These are phyloP conservation scores for Globisporangium emineosum DNA, from an alignment of 352 stramenopile genomes.

Conservation along the genomic window DNA sequence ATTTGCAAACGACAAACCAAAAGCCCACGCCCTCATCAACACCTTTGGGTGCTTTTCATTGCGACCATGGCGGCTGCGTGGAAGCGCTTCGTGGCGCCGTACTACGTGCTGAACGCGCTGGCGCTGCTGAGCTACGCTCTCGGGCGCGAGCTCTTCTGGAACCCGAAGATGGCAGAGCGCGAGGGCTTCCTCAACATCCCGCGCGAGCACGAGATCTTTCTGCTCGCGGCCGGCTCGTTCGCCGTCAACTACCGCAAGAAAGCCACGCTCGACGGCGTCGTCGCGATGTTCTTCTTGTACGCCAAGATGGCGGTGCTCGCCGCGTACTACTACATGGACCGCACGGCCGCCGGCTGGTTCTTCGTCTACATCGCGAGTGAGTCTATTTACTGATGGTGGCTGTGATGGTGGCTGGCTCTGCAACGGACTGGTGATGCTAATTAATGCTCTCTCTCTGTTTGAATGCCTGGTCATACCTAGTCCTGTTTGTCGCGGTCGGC, in stretches of 20 bases:
- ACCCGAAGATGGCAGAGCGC: constrained; percentile 35
- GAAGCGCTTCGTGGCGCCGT: constrained; percentile 60
- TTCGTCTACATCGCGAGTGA: constrained; percentile 55
- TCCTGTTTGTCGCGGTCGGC: constrained; percentile 55
- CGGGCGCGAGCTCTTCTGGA: constrained; percentile 42
- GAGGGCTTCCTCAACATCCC: constrained; percentile 68
- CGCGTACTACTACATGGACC: constrained; percentile 67
- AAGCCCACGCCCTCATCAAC: no score
- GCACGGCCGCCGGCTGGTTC: constrained; percentile 60
- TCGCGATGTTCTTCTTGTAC: constrained; percentile 71
- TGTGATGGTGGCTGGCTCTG: neutral
- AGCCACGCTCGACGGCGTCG: constrained; percentile 56
- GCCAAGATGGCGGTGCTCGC: constrained; percentile 59
- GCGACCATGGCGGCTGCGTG: constrained; percentile 22
- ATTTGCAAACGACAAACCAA: no score
- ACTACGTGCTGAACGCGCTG: constrained; percentile 63
- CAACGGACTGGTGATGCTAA: no score
- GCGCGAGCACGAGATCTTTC: constrained; percentile 65
- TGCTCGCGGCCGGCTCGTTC: constrained; percentile 52
- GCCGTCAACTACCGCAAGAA: constrained; percentile 79
- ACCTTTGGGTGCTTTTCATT: no score
- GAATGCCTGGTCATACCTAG: constrained; percentile 15
- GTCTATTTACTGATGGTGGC: neutral
- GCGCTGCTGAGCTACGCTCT: constrained; percentile 54
- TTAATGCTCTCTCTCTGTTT: neutral